A percentile compares a stretch with the other conserved stretches of the same genome.
Evolutionary conservation across 306 rosid genomes (phyloP).

Genomic region (Fragaria nilgerrensis): DNA sequence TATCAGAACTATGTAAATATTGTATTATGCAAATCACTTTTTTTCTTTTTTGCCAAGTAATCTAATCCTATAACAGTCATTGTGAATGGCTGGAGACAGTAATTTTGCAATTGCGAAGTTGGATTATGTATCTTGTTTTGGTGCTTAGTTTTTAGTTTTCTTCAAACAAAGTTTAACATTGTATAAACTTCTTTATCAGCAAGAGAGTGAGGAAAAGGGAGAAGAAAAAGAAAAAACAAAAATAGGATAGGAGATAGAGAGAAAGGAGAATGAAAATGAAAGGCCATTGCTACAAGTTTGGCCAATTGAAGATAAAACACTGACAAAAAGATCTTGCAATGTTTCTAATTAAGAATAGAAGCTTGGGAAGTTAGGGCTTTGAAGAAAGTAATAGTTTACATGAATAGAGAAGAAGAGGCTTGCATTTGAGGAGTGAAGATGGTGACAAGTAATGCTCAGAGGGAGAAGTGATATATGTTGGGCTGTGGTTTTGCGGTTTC

Average conservation of each 20-base stretch:
- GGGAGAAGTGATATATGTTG: neutral
- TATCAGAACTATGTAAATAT: conserved; percentile 18
- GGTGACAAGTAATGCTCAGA: neutral
- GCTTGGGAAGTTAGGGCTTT: neutral
- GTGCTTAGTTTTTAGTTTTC: neutral
- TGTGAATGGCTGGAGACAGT: neutral
- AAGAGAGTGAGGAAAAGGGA: neutral
- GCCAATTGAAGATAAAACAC: neutral
- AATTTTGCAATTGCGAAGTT: neutral
- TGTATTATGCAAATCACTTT: conserved; percentile 11
- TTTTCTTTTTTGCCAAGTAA: neutral
- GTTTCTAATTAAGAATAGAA: neutral
- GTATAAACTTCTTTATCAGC: neutral
- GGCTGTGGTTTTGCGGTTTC: neutral
- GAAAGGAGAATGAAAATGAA: neutral
- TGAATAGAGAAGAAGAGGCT: neutral
- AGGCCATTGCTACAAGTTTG: neutral
- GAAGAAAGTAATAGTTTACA: neutral
- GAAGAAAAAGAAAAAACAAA: neutral
- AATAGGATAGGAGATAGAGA: neutral
- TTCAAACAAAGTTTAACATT: neutral
- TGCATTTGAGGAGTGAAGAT: neutral
- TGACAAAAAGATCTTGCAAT: neutral
- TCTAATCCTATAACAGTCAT: neutral
- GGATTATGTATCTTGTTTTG: neutral